Conservation (phyloP, 1,284 basidiomycete genomes). For the Apiotrichum brassicae region DNA sequence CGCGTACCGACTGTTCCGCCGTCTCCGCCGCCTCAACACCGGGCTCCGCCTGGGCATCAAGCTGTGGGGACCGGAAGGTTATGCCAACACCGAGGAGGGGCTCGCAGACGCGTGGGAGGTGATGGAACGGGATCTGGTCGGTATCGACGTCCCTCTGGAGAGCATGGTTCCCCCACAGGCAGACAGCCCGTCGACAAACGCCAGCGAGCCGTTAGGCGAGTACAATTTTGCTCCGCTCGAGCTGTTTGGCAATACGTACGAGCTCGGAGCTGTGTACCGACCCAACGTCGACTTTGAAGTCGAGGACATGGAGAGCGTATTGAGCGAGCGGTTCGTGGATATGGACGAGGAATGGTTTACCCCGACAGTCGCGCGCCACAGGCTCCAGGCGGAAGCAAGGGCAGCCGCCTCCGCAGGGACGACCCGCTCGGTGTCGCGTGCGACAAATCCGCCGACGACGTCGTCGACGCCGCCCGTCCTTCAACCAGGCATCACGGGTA, state of each 20-base stretch:
- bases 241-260: constrained; percentile 37
- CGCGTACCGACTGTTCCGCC: constrained; percentile 36
- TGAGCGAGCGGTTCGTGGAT: constrained; percentile 41
- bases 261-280: constrained; percentile 32
- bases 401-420: constrained; percentile 1
- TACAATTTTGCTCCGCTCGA: constrained; percentile 34
- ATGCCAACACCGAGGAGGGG: constrained; percentile 22
- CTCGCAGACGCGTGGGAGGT: constrained; percentile 39
- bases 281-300: constrained; percentile 40
- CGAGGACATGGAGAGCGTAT: constrained; percentile 42
- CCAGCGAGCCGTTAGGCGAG: constrained; percentile 8
- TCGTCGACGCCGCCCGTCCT: neutral
- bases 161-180: constrained; percentile 16
- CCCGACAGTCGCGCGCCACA: constrained; percentile 39
- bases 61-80: constrained; percentile 43
- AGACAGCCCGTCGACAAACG: constrained; percentile 7
- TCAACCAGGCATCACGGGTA: neutral
- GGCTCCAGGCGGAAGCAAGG: constrained; percentile 22
- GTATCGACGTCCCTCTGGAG: constrained; percentile 33
- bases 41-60: constrained; percentile 44
- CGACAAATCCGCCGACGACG: neutral
- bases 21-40: constrained; percentile 34
- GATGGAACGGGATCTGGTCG: constrained; percentile 41
- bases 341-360: constrained; percentile 48
- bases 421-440: neutral